These are phyloP conservation scores for Boletus rubropictus DNA, from an alignment of 768 basidiomycete species.

Conservation along the genomic window DNA sequence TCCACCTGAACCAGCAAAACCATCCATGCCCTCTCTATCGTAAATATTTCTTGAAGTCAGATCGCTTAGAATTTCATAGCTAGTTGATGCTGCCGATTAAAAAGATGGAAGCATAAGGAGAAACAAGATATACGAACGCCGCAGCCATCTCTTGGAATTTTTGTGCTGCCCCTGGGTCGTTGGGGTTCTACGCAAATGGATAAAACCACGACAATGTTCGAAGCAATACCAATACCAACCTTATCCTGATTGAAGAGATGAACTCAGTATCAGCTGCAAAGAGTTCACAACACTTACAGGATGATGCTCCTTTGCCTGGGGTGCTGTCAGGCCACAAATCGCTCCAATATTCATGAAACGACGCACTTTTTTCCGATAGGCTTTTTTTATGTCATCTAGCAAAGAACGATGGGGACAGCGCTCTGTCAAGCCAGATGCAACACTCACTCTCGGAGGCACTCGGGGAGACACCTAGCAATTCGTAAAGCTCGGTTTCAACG, in stretches of 20 bases:
- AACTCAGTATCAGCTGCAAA: not conserved
- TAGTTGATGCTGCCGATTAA: slow-evolving; percentile 27
- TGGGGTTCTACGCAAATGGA: slow-evolving; percentile 58
- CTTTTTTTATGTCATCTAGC: slow-evolving; percentile 84
- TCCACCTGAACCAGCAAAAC: slow-evolving; percentile 46
- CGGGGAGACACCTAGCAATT: slow-evolving; percentile 69
- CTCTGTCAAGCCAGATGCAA: not conserved
- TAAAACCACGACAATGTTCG: not conserved
- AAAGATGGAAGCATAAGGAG: not conserved
- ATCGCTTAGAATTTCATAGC: slow-evolving; percentile 81
- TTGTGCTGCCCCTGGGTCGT: slow-evolving; percentile 75
- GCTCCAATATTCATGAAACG: slow-evolving; percentile 1
- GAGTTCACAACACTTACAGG: slow-evolving; percentile 49
- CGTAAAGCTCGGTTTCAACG: slow-evolving; percentile 78
- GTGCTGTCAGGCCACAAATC: slow-evolving; percentile 13
- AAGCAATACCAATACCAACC: slow-evolving; percentile 31
- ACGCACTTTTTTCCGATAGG: slow-evolving; percentile 85
- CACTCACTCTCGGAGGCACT: slow-evolving; percentile 64
- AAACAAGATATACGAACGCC: slow-evolving; percentile 50
- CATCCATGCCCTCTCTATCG: slow-evolving; percentile 69
- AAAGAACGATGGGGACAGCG: slow-evolving; percentile 8
- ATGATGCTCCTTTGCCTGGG: slow-evolving; percentile 80
- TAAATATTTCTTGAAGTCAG: slow-evolving; percentile 63
- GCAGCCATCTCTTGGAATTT: slow-evolving; percentile 88
- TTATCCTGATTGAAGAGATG: slow-evolving; percentile 51